Evolutionary conservation across 1,139 yeast species (phyloP).

Genomic region (Nakaseomyces kungkrabaensis): DNA sequence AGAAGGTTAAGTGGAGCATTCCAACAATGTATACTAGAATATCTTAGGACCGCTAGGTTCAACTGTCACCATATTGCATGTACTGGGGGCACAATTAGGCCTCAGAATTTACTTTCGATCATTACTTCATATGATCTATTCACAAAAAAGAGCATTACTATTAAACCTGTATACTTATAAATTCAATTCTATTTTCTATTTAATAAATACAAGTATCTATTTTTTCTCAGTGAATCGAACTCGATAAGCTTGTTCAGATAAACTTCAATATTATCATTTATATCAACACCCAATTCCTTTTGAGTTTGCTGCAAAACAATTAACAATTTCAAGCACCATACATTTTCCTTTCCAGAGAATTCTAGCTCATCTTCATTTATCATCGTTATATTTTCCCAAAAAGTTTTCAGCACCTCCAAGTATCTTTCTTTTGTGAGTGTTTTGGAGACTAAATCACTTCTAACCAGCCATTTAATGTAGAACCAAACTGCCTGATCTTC

Average conservation of each 20-base stretch:
- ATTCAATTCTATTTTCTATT: conserved; percentile 1
- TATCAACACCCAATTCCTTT: conserved; percentile 13
- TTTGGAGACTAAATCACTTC: conserved; percentile 35
- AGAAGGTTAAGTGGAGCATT: conserved; percentile 9
- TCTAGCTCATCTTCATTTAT: conserved; percentile 56
- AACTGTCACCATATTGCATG: not conserved
- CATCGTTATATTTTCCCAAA: conserved; percentile 37
- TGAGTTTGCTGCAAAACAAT: conserved; percentile 37
- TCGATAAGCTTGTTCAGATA: conserved; percentile 38
- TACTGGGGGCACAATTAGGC: not conserved
- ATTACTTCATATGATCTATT: not conserved
- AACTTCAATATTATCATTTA: conserved; percentile 20
- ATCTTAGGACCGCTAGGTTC: not conserved
- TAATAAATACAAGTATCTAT: conserved; percentile 41
- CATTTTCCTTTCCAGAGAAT: conserved; percentile 46
- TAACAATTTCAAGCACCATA: conserved; percentile 58
- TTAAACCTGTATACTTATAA: not conserved
- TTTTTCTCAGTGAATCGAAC: conserved; percentile 62
- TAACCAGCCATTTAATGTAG: conserved; percentile 73
- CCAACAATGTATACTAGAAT: not conserved
- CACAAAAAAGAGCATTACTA: not conserved
- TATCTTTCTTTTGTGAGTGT: conserved; percentile 24
- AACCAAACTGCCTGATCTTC: conserved; percentile 93
- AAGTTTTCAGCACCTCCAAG: conserved; percentile 32
- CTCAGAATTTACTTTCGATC: not conserved